Base-by-base conservation (phyloP, 192 early-diverging fungal species). In the Coemansia sp. region DNA sequence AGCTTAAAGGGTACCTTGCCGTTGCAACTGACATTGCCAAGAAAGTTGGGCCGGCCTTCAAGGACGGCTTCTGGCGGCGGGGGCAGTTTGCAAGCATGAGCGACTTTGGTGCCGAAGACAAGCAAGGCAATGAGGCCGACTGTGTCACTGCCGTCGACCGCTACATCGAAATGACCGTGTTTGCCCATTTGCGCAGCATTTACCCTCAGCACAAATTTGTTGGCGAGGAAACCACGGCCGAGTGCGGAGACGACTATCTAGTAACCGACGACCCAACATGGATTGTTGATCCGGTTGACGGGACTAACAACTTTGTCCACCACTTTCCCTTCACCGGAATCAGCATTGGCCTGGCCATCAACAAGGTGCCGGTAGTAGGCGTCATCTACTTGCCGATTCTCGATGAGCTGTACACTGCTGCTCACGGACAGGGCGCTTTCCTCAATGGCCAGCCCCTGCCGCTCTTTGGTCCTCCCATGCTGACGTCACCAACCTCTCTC, bases 311-410 rank as follows among this genome's bases (percentile, higher is more conserved):
- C 74, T 90, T 92, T 70, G 80, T 74, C 19, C 74, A 63, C 47
- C 78, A 81, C 8, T 90, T 92, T 53, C 95, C 91, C 1, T 94
- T 85, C 68, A 86, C 89, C 4, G 83, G 85, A 45, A 82, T 95
- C 38, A 90, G 86, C n/a, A 92, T 98, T 45, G 93, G 82, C 3
- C 63, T 98, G 51, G 79, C 87, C 1, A 70, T 91, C 41, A 78
- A 85, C 56, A 80, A 84, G 49, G 63, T 80, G 29, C 86, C 89
- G 0, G 83, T 90, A 17, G 84, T 97, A 8, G 95, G 95, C 11
- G 93, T 93, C 10, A 83, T 98, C 6, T 94, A 86, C 61, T 88
- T 93, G 65, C 95, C 95, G 11, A 79, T 98, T 13, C 68, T 95
- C 46, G 77, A 90, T 60, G 90, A 98, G 64, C 76, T 89, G 51